A percentile compares a stretch with the other conserved stretches of the same genome.
Evolutionary conservation across 139 green algal species (phyloP).

Genomic region (Chlamydomonas schloesseri): DNA sequence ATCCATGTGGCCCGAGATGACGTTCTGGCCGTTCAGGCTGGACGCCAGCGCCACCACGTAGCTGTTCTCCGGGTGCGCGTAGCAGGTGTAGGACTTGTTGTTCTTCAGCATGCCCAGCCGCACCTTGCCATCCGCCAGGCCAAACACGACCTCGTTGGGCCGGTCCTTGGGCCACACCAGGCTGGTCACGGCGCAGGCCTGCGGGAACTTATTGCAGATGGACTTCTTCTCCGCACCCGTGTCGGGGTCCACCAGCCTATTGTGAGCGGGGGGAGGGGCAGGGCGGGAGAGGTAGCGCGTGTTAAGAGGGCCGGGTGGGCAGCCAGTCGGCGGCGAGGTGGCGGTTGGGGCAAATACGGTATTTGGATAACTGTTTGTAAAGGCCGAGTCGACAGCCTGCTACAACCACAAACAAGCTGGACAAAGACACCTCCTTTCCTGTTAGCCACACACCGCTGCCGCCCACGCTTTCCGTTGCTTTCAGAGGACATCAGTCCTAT

Average conservation of each 20-base stretch:
- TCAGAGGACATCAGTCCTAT: too few species aligned
- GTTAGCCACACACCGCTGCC: too few species aligned
- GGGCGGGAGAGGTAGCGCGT: too few species aligned
- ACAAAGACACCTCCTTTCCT: too few species aligned
- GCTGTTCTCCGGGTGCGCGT: slow-evolving; percentile 74
- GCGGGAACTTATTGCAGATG: slow-evolving; percentile 92
- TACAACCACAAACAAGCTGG: too few species aligned
- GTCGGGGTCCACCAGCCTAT: slow-evolving; percentile 28
- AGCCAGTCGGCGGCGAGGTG: too few species aligned
- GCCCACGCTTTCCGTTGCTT: too few species aligned
- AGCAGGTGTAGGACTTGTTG: slow-evolving; percentile 84
- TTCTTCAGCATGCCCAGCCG: slow-evolving; percentile 76
- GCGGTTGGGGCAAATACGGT: too few species aligned
- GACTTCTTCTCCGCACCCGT: slow-evolving; percentile 83
- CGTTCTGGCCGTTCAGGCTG: slow-evolving; percentile 67
- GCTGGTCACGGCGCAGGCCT: slow-evolving; percentile 69
- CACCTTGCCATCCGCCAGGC: slow-evolving; percentile 81
- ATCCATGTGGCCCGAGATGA: slow-evolving; percentile 80
- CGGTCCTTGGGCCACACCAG: slow-evolving; percentile 74
- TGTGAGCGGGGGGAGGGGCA: not conserved
- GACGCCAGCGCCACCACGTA: slow-evolving; percentile 75
- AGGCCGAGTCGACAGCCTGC: too few species aligned
- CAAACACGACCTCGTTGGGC: slow-evolving; percentile 81
- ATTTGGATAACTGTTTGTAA: too few species aligned
- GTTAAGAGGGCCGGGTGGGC: too few species aligned